Percentiles rank a stretch among this genome's conserved stretches.
Evolutionary conservation across 345 rosid genomes (phyloP).

Genomic region (Conringia planisiliqua): DNA sequence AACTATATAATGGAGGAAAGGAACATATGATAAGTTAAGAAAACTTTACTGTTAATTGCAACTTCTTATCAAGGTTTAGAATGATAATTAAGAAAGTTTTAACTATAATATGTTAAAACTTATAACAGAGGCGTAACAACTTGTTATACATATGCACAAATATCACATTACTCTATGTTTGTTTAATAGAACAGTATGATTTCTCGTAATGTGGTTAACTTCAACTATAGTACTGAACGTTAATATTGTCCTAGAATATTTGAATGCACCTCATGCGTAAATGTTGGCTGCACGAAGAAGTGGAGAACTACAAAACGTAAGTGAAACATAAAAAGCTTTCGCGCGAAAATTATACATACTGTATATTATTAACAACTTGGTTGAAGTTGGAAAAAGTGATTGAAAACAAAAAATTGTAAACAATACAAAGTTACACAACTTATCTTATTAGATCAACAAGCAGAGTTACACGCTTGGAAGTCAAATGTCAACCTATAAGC

Average conservation of each 20-base stretch:
- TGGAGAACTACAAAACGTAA: not conserved
- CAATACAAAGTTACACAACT: not conserved
- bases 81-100: too few species aligned
- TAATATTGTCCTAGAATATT: not conserved
- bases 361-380: slow-evolving; percentile 6
- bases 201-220: not conserved
- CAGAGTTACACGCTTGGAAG: not conserved
- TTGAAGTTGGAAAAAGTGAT: slow-evolving; percentile 3
- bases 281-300: not conserved
- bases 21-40: too few species aligned
- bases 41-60: too few species aligned
- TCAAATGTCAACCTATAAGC: slow-evolving; percentile 14
- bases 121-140: too few species aligned
- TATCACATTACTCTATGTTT: too few species aligned
- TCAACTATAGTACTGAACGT: not conserved
- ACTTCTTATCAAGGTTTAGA: too few species aligned
- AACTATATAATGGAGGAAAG: too few species aligned
- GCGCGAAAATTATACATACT: not conserved
- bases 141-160: too few species aligned
- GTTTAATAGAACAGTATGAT: too few species aligned
- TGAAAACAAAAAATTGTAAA: not conserved
- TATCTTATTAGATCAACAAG: not conserved
- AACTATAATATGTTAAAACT: too few species aligned
- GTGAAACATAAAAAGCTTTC: not conserved
- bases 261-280: not conserved